These are phyloP conservation scores for Phaseolus coccineus DNA, from an alignment of 331 rosid species.

Conservation along the genomic window DNA sequence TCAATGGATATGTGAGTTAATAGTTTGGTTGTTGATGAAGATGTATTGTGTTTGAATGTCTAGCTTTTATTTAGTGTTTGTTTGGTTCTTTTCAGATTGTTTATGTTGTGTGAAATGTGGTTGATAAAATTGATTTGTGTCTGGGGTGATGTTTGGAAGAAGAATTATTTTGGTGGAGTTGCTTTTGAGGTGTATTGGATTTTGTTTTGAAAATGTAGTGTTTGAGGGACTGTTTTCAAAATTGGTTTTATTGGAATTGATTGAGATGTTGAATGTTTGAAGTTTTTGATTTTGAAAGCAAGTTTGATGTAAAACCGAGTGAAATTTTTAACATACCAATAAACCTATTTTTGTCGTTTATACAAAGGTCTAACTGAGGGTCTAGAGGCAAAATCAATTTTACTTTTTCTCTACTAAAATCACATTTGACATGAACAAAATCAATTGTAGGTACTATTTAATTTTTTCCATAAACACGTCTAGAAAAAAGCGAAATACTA, in stretches of 20 bases:
- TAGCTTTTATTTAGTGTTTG: not conserved
- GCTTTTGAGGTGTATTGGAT: not conserved
- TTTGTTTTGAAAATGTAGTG: not conserved
- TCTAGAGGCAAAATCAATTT: too few species aligned
- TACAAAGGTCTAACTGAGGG: too few species aligned
- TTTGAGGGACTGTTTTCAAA: not conserved
- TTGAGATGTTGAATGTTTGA: not conserved
- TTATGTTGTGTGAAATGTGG: not conserved
- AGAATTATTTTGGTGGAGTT: not conserved
- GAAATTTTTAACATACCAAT: too few species aligned
- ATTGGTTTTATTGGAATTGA: not conserved
- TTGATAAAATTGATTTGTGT: not conserved
- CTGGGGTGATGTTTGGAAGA: not conserved
- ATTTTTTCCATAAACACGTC: too few species aligned
- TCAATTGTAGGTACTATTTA: too few species aligned
- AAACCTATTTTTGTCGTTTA: not conserved
- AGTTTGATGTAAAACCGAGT: not conserved
- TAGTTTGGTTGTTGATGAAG: not conserved
- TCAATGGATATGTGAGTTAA: conserved; percentile 86
- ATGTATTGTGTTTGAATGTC: not conserved
- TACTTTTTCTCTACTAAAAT: too few species aligned
- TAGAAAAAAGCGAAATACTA: too few species aligned
- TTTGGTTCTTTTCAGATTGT: not conserved
- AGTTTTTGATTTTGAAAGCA: not conserved
- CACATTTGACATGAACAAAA: too few species aligned